These are phyloP conservation scores for Hypholoma sublateritium DNA, from an alignment of 768 basidiomycete species.

Conservation along the genomic window DNA sequence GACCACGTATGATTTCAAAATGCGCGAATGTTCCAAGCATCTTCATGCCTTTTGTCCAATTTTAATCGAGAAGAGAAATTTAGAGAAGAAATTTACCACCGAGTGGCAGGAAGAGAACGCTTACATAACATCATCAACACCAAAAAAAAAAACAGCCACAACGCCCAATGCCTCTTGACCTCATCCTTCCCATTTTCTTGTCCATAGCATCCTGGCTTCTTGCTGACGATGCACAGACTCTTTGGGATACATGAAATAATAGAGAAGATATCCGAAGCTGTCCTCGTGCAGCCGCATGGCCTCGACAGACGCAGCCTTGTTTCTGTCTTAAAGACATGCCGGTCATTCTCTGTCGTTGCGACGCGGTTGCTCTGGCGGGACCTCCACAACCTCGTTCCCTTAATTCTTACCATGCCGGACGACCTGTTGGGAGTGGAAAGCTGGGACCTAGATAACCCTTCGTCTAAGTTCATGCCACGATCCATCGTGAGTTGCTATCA, in stretches of 20 bases:
- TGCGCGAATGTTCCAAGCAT: too few relatives aligned
- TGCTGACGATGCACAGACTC: conserved; percentile 4
- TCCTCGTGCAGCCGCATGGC: background rate
- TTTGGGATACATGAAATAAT: conserved; percentile 10
- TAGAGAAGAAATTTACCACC: too few relatives aligned
- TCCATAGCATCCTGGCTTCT: too few relatives aligned
- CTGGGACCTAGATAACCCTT: background rate
- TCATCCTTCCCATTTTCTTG: too few relatives aligned
- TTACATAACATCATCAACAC: too few relatives aligned
- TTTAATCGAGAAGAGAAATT: too few relatives aligned
- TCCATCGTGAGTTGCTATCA: background rate
- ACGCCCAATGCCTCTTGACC: too few relatives aligned
- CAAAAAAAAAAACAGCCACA: too few relatives aligned
- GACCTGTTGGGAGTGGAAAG: conserved; percentile 9
- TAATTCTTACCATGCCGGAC: conserved; percentile 12
- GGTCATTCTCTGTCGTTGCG: conserved; percentile 4
- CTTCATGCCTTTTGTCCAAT: too few relatives aligned
- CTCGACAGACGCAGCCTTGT: conserved; percentile 2
- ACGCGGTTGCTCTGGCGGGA: conserved; percentile 7
- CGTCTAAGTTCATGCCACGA: background rate
- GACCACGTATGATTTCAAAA: too few relatives aligned
- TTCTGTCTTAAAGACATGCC: conserved; percentile 8
- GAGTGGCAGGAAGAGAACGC: too few relatives aligned
- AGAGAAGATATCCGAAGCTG: background rate
- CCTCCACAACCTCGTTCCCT: conserved; percentile 5